Percentiles rank a stretch among this genome's conserved stretches.
These are phyloP conservation scores for Phytophthora cactorum DNA, from an alignment of 352 stramenopile genomes.

Conservation along the genomic window DNA sequence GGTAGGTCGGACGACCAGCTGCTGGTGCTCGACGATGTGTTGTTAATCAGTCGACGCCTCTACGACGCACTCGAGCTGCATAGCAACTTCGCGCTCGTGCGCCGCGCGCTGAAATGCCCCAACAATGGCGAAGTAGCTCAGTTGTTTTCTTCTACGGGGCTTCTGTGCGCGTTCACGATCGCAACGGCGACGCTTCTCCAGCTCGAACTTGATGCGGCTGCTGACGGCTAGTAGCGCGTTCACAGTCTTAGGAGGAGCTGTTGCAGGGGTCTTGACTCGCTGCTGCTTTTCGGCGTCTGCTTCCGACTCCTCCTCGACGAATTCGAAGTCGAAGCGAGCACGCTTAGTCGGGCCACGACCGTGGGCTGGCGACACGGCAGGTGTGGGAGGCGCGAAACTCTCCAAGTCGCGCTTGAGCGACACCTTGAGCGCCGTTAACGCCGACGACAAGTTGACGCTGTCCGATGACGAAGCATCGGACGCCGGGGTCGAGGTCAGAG, in stretches of 20 bases:
- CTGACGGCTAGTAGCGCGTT: constrained; percentile 75
- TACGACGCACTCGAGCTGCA: constrained; percentile 50
- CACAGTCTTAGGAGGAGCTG: constrained; percentile 41
- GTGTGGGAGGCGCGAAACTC: constrained; percentile 73
- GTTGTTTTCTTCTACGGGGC: constrained; percentile 65
- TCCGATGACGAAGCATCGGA: constrained; percentile 33
- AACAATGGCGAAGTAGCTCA: constrained; percentile 85
- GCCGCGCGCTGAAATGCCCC: constrained; percentile 81
- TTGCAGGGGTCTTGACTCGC: constrained; percentile 10
- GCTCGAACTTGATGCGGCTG: constrained; percentile 74
- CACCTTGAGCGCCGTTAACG: constrained; percentile 74
- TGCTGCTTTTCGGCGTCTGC: constrained; percentile 36
- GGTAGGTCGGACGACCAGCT: constrained; percentile 26
- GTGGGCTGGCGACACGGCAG: constrained; percentile 68
- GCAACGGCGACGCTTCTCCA: constrained; percentile 61
- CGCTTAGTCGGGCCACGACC: constrained; percentile 55
- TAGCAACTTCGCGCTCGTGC: constrained; percentile 60
- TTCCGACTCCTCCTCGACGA: constrained; percentile 27
- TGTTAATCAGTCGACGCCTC: constrained; percentile 38
- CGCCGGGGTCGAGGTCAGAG: constrained; percentile 11
- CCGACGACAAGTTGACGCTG: constrained; percentile 56
- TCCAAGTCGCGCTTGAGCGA: constrained; percentile 79
- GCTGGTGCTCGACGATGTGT: constrained; percentile 22
- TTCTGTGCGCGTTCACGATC: constrained; percentile 56
- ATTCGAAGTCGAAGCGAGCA: constrained; percentile 60